Evolutionary conservation across 305 asterid genomes (phyloP).

Genomic region (Stenogyne calaminthoides): DNA sequence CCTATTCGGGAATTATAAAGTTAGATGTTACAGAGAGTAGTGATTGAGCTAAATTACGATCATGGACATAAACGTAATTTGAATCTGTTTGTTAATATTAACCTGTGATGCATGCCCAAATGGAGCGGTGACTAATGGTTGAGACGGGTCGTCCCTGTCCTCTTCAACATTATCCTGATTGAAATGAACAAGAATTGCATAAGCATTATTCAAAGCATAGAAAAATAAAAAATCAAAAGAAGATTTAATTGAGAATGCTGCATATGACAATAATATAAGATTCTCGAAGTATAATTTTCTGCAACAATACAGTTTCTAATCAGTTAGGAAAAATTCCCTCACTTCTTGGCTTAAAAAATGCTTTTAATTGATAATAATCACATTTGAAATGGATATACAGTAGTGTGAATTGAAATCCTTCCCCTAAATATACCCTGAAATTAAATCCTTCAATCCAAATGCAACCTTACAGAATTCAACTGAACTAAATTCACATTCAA

Average conservation of each 20-base stretch:
- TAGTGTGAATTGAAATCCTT: too few relatives aligned
- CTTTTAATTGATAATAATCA: background rate
- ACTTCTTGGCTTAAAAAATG: background rate
- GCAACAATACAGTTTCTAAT: background rate
- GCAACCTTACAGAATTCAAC: too few relatives aligned
- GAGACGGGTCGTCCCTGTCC: background rate
- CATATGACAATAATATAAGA: background rate
- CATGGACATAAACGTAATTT: too few relatives aligned
- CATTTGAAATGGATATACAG: background rate
- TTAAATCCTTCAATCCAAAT: too few relatives aligned
- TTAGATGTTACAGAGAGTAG: background rate
- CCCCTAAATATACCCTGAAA: too few relatives aligned
- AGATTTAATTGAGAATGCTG: background rate
- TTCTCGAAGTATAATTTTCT: background rate
- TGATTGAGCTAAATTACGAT: background rate
- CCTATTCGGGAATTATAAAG: background rate
- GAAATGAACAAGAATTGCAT: background rate
- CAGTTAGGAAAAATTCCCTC: background rate
- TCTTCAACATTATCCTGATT: background rate
- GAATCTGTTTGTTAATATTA: background rate
- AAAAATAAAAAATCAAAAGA: background rate
- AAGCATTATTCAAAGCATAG: background rate
- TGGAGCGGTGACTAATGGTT: background rate
- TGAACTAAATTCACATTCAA: background rate
- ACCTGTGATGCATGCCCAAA: background rate